Evolutionary conservation across 768 basidiomycete species (phyloP).

Genomic region (Exsudoporus frostii): DNA sequence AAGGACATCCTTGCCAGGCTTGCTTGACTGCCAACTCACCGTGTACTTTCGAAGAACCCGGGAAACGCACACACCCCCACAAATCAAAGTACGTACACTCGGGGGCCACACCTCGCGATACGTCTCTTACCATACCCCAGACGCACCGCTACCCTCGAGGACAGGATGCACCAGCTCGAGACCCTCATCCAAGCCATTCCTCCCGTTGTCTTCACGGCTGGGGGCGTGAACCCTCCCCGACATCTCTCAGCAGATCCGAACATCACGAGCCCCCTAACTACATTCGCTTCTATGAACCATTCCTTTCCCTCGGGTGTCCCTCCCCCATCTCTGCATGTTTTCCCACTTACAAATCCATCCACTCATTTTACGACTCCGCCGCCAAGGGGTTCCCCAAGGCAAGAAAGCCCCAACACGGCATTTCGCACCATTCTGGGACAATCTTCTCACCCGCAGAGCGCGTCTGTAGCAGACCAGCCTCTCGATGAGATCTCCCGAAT

Average conservation of each 20-base stretch:
- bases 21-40: conserved; percentile 79
- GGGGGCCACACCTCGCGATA: conserved; percentile 1
- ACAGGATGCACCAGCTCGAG: conserved; percentile 86
- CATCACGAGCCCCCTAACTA: conserved; percentile 32
- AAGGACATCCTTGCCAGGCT: conserved; percentile 86
- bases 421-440: conserved; percentile 41
- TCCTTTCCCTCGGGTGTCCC: conserved; percentile 57
- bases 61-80: conserved; percentile 81
- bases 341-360: conserved; percentile 78
- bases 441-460: conserved; percentile 27
- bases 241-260: conserved; percentile 35
- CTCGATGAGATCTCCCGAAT: conserved; percentile 61
- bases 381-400: conserved; percentile 41
- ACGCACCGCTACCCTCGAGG: conserved; percentile 79
- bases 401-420: conserved; percentile 42
- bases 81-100: conserved; percentile 73
- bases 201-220: conserved; percentile 70
- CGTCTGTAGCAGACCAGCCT: conserved; percentile 39
- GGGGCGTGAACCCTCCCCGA: conserved; percentile 38
- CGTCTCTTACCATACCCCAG: conserved; percentile 33
- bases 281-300: conserved; percentile 40
- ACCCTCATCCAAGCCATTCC: conserved; percentile 83
- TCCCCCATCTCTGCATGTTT: conserved; percentile 74
- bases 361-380: conserved; percentile 63
- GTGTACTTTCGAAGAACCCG: conserved; percentile 86